These are phyloP conservation scores for Quercus variabilis DNA, from an alignment of 306 rosid species.

Conservation along the genomic window DNA sequence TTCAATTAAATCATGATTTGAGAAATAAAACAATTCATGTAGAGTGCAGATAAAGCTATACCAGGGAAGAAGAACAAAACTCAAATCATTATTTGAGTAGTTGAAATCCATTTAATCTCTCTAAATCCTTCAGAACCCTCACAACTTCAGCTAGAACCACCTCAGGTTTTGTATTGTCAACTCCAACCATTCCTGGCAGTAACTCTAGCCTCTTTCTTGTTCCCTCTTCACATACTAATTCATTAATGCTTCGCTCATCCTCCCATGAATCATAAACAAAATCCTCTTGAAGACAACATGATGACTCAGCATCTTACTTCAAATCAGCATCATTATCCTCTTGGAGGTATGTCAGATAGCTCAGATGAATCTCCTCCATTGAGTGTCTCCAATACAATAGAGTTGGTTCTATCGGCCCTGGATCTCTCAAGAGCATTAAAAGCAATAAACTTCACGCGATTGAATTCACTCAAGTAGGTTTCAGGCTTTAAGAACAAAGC, in stretches of 20 bases:
- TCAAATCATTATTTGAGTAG: background rate
- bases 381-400: background rate
- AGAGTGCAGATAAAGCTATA: background rate
- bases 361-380: constrained; percentile 3
- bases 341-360: background rate
- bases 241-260: constrained; percentile 6
- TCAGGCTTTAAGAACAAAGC: background rate
- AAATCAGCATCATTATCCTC: background rate
- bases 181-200: constrained; percentile 41
- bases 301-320: constrained; percentile 12
- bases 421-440: too few relatives aligned
- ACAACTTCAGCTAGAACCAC: constrained; percentile 37
- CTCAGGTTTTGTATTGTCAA: constrained; percentile 26
- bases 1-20: too few relatives aligned
- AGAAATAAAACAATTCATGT: too few relatives aligned
- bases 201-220: constrained; percentile 32
- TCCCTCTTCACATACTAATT: constrained; percentile 23
- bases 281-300: background rate
- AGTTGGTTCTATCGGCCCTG: too few relatives aligned
- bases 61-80: background rate
- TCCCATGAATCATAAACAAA: background rate
- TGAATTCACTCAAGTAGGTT: constrained; percentile 7
- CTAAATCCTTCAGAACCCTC: constrained; percentile 31
- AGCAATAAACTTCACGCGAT: background rate
- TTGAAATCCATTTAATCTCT: background rate